Percentiles rank a stretch among this genome's conserved stretches.
Evolutionary conservation across 2,329 filamentous ascomycete genomes (phyloP).

Genomic region (Sporothrix pallida): DNA sequence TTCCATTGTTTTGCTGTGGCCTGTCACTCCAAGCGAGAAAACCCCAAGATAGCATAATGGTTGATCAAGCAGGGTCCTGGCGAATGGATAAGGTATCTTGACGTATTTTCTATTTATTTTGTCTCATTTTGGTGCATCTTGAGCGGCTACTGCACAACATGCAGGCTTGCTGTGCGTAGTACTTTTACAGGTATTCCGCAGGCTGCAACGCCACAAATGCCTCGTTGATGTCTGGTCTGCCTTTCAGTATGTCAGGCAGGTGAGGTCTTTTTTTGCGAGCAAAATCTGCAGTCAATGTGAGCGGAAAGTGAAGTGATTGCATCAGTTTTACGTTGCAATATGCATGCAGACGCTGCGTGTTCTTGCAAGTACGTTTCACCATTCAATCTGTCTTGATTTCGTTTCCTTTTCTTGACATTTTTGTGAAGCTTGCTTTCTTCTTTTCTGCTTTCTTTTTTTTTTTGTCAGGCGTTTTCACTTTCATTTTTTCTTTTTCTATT

Average conservation of each 20-base stretch:
- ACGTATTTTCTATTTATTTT: not conserved
- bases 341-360: not conserved
- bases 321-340: not conserved
- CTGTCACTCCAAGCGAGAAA: not conserved
- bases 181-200: too few species aligned
- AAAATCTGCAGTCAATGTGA: too few species aligned
- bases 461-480: too few species aligned
- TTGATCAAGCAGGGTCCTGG: not conserved
- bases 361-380: not conserved
- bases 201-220: not conserved
- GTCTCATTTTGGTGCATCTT: too few species aligned
- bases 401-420: not conserved
- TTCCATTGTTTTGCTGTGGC: not conserved
- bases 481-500: not conserved
- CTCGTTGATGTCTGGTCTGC: not conserved
- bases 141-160: constrained; percentile 5
- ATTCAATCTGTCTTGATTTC: not conserved
- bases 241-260: not conserved
- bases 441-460: too few species aligned
- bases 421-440: not conserved
- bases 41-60: constrained; percentile 19
- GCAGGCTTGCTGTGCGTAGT: not conserved
- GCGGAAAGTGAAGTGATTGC: not conserved
- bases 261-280: not conserved
- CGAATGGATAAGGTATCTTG: not conserved